These are phyloP conservation scores for Ehretia macrophylla DNA, from an alignment of 257 asterid genomes.

Conservation along the genomic window DNA sequence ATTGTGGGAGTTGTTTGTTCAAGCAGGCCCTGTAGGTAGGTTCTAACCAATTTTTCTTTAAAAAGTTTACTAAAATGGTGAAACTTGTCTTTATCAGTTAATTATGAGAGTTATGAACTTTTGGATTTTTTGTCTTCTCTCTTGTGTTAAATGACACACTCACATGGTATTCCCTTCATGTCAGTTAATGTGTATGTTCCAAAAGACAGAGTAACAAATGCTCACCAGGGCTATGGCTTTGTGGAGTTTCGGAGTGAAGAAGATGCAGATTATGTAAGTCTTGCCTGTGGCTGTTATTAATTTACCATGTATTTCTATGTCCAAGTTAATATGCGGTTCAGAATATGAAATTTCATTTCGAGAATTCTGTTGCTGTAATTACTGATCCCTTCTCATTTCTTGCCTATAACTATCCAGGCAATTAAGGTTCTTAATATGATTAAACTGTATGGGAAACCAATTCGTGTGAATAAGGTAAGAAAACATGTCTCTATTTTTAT, in stretches of 20 bases:
- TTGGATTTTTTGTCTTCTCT: conserved; percentile 1
- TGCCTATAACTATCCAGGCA: conserved; percentile 47
- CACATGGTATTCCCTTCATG: conserved; percentile 1
- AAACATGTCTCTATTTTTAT: conserved; percentile 5
- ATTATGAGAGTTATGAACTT: neutral
- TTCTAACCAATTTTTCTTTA: conserved; percentile 4
- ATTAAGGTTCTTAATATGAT: conserved; percentile 92
- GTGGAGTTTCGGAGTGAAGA: conserved; percentile 97
- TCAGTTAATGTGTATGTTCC: conserved; percentile 95
- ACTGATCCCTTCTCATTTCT: neutral
- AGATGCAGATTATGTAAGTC: conserved; percentile 90
- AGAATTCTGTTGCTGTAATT: neutral
- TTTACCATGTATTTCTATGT: neutral
- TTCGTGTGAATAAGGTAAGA: conserved; percentile 83
- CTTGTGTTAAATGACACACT: neutral
- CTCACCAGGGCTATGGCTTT: conserved; percentile 94
- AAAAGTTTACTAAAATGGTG: neutral
- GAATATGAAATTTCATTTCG: neutral
- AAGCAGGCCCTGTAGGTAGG: conserved; percentile 96
- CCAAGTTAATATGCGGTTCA: no score
- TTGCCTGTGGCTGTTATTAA: conserved; percentile 11
- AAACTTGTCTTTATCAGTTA: neutral
- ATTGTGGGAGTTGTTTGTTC: conserved; percentile 91
- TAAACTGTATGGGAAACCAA: conserved; percentile 82
- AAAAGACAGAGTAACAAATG: conserved; percentile 89